Evolutionary conservation across 768 basidiomycete species (phyloP).

Genomic region (Mycena rebaudengoi): DNA sequence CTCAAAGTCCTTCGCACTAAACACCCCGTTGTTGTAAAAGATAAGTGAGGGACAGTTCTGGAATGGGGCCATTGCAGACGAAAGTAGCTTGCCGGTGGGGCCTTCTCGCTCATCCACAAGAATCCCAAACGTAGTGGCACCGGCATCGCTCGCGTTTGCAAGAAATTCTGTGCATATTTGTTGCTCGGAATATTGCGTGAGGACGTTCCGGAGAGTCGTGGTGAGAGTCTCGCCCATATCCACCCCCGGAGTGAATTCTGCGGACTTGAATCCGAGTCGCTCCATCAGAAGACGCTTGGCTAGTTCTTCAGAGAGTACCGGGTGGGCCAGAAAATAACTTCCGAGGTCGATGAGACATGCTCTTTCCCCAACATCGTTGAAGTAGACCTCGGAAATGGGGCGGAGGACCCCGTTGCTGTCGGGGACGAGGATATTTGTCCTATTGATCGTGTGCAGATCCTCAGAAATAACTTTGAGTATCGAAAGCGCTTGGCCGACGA

Average conservation of each 20-base stretch:
- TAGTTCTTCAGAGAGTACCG: constrained; percentile 40
- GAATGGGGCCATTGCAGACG: constrained; percentile 44
- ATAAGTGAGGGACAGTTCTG: constrained; percentile 48
- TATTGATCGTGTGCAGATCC: constrained; percentile 31
- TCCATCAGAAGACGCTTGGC: constrained; percentile 40
- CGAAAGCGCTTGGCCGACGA: constrained; percentile 34
- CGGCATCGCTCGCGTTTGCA: constrained; percentile 62
- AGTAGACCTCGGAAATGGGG: constrained; percentile 39
- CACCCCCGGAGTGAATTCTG: constrained; percentile 38
- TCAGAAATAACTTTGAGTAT: constrained; percentile 41
- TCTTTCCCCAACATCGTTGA: constrained; percentile 51
- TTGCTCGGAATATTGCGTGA: constrained; percentile 50
- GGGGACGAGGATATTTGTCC: constrained; percentile 44
- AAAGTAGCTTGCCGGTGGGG: constrained; percentile 34
- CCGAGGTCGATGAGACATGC: constrained; percentile 32
- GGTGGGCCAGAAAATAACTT: constrained; percentile 38
- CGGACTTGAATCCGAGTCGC: constrained; percentile 44
- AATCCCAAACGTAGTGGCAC: constrained; percentile 51
- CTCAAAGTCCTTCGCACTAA: constrained; percentile 46
- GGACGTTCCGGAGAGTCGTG: constrained; percentile 50
- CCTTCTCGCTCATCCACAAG: constrained; percentile 43
- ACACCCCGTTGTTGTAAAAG: constrained; percentile 51
- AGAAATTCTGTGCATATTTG: constrained; percentile 60
- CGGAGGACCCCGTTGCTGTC: constrained; percentile 37
- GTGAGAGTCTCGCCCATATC: constrained; percentile 55